Conservation (phyloP, 2,329 filamentous ascomycete species). For the Colletotrichum tofieldiae region DNA sequence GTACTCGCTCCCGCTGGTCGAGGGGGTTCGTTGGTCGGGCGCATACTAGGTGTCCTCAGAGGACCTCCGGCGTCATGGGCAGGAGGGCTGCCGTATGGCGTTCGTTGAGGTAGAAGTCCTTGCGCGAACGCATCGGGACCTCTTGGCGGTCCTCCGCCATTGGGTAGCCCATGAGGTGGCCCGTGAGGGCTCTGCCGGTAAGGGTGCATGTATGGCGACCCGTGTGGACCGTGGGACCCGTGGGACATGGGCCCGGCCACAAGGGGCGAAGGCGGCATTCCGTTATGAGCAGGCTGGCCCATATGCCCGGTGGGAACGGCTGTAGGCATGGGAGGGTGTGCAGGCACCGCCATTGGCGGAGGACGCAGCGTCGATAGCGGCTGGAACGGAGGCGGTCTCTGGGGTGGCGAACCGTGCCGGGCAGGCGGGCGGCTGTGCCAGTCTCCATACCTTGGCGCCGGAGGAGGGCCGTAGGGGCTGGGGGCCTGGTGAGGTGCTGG, state of each 20-base stretch:
- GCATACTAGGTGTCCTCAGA: constrained; percentile 46
- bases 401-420: constrained; percentile 64
- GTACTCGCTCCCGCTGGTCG: constrained; percentile 76
- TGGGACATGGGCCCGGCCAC: constrained; percentile 54
- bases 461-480: constrained; percentile 51
- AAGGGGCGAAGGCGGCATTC: constrained; percentile 64
- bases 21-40: constrained; percentile 48
- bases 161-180: constrained; percentile 52
- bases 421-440: constrained; percentile 66
- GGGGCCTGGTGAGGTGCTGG: constrained; percentile 55
- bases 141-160: constrained; percentile 59
- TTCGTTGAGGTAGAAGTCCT: constrained; percentile 58
- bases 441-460: constrained; percentile 50
- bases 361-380: constrained; percentile 65
- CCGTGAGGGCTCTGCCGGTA: constrained; percentile 50
- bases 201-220: constrained; percentile 50
- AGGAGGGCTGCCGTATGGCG: constrained; percentile 63
- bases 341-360: constrained; percentile 61
- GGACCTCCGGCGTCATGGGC: constrained; percentile 46
- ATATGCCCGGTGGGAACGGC: constrained; percentile 61
- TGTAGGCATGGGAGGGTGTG: constrained; percentile 57
- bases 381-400: constrained; percentile 56
- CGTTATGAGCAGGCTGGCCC: constrained; percentile 60
- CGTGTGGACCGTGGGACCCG: constrained; percentile 28
- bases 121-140: constrained; percentile 64